These are phyloP conservation scores for Fusarium sp. DNA, from an alignment of 2,329 filamentous ascomycete genomes.

Conservation along the genomic window DNA sequence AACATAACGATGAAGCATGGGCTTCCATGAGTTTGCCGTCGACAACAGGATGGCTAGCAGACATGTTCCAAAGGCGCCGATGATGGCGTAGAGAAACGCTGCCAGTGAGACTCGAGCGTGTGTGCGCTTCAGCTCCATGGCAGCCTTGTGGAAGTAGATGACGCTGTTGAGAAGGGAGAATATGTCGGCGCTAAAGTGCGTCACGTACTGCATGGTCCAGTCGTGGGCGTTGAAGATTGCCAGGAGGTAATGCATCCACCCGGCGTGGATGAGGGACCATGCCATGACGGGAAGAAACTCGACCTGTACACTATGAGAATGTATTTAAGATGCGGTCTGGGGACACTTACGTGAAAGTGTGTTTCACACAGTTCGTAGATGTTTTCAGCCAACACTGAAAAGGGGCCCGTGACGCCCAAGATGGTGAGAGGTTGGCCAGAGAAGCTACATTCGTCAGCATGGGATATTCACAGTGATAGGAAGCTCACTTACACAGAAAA, in stretches of 20 bases:
- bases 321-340: neutral
- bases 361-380: constrained; percentile 69
- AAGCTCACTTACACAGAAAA: constrained; percentile 64
- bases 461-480: neutral
- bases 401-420: constrained; percentile 73
- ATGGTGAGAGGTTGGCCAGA: constrained; percentile 75
- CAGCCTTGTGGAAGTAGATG: constrained; percentile 76
- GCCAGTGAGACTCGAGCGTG: constrained; percentile 68
- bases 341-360: constrained; percentile 61
- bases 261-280: constrained; percentile 73
- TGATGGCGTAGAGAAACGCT: constrained; percentile 73
- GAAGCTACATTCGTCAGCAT: constrained; percentile 46
- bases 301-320: constrained; percentile 51
- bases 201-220: constrained; percentile 78
- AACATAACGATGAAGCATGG: constrained; percentile 70
- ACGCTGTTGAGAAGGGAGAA: constrained; percentile 75
- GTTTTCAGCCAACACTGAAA: constrained; percentile 75
- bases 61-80: constrained; percentile 73
- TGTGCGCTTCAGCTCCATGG: constrained; percentile 71
- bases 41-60: constrained; percentile 71
- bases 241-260: constrained; percentile 73
- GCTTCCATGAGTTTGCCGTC: constrained; percentile 71
- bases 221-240: constrained; percentile 76
- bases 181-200: constrained; percentile 74
- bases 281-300: constrained; percentile 76